A percentile compares a stretch with the other conserved stretches of the same genome.
These are phyloP conservation scores for Pestalotiopsis sp. DNA, from an alignment of 2,329 filamentous ascomycete species.

Conservation along the genomic window DNA sequence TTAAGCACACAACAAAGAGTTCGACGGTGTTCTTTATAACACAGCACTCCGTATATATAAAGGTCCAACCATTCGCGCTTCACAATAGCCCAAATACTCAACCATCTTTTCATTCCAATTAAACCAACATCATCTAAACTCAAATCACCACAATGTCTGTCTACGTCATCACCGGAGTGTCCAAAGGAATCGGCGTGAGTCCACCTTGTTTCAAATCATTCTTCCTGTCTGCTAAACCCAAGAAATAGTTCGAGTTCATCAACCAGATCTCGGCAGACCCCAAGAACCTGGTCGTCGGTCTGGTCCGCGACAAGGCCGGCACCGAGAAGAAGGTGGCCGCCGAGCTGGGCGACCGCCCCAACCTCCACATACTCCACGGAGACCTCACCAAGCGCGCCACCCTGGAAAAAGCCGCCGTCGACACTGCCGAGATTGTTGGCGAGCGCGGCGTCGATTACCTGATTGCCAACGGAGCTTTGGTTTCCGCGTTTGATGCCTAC, in stretches of 20 bases:
- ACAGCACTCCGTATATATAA: background rate
- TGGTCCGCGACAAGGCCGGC: constrained; percentile 48
- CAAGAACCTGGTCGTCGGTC: constrained; percentile 47
- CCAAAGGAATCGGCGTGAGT: constrained; percentile 24
- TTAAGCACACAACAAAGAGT: background rate
- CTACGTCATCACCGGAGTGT: constrained; percentile 24
- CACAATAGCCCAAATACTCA: too few relatives aligned
- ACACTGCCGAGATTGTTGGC: constrained; percentile 5
- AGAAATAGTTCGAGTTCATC: constrained; percentile 51
- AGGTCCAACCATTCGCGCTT: background rate
- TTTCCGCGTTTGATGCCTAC: constrained; percentile 30
- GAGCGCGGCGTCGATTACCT: constrained; percentile 9
- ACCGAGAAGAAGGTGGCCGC: constrained; percentile 45
- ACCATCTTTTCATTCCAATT: background rate
- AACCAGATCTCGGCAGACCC: constrained; percentile 45
- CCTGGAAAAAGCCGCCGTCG: constrained; percentile 31
- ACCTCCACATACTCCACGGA: constrained; percentile 48
- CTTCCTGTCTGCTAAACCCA: background rate
- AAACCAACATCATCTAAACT: background rate
- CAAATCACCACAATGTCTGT: constrained; percentile 18
- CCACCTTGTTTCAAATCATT: background rate
- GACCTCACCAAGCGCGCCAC: constrained; percentile 44
- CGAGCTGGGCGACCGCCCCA: constrained; percentile 40
- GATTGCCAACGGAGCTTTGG: constrained; percentile 23
- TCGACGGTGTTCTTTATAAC: background rate